phyloP scores from a whole-genome alignment of 495 filamentous ascomycete genomes.

The Penicillium daleae region DNA sequence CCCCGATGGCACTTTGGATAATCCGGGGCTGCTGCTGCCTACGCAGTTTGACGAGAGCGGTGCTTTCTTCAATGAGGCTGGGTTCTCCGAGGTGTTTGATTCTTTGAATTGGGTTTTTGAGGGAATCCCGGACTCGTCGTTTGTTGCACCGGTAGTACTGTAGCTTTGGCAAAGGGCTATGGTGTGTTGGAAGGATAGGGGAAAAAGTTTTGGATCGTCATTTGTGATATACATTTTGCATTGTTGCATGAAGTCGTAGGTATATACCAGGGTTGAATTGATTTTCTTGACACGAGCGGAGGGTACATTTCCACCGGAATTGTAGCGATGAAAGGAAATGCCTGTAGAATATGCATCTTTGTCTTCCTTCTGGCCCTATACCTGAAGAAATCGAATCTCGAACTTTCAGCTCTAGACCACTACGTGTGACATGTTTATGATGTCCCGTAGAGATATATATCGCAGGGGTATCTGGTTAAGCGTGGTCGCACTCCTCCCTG shows the following conservation, averaged over 20 bases:
- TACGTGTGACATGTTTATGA: too few species aligned
- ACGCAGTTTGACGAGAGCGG: conserved; percentile 47
- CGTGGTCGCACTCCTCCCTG: too few species aligned
- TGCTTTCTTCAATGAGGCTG: conserved; percentile 48
- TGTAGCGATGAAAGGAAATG: too few species aligned
- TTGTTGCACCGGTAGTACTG: conserved; percentile 46
- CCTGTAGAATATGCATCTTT: too few species aligned
- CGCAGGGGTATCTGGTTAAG: too few species aligned
- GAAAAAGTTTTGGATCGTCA: not conserved
- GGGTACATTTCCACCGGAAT: too few species aligned
- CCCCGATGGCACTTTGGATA: conserved; percentile 39
- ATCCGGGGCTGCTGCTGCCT: conserved; percentile 42
- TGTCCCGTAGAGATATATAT: too few species aligned
- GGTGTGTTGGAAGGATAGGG: not conserved
- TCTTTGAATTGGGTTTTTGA: conserved; percentile 56
- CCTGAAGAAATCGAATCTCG: too few species aligned
- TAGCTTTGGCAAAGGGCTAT: conserved; percentile 19
- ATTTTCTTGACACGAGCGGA: not conserved
- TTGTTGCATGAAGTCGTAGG: too few species aligned
- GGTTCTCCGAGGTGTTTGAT: conserved; percentile 53
- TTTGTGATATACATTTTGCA: not conserved
- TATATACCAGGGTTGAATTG: not conserved
- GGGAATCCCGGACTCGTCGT: conserved; percentile 48
- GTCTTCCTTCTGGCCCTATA: too few species aligned
- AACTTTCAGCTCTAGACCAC: too few species aligned